Evolutionary conservation across 2,329 filamentous ascomycete genomes (phyloP), one percentile per base, ranked within the genome.

Genomic region (Arthrobotrys pseudoclavata): DNA sequence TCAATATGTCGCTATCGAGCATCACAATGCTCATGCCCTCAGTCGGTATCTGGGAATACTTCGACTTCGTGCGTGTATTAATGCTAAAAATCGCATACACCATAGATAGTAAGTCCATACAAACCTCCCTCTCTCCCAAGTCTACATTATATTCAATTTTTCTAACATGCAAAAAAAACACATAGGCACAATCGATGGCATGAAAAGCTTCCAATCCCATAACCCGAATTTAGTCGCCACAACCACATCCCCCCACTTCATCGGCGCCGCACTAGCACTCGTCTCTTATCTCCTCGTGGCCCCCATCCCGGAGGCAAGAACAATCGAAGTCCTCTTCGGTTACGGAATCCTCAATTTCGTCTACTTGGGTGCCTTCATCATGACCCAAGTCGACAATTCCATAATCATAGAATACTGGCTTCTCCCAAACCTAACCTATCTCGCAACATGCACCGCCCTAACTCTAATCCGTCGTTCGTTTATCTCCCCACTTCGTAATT

Each of bases 1-100:
- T 31, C 55, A 69, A 76, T 24, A 76, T 76, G 71, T 66, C 71
- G 24, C 26, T 76, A 13, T 76, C 71, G n/a, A 76, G 57, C 42
- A 45, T 69, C 18, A 24, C 47, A 13, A 76, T 76, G 71, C 57
- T 61, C 20, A 45, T 76, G 24, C 71, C 71, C 48, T 66, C 71
- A 4, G 24, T 29, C 24, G 64, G 64, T 18, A 42, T 69, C 15
- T 69, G 66, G 71, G 71, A 76, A 20, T 48, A 66, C 22, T 66
- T 76, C 31, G 71, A 63, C 40, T 70, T 63, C n/a, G 55, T 13
- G 26, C 64, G 55, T 22, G 20, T 57, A 31, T 13, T 50, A 42
- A 62, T 69, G 52, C 10, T 24, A 20, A 60, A 42, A 31, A 52
- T 37, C 34, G 57, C 66, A 7, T n/a, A 42, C 3, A 5, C 37